Conservation (phyloP, 768 basidiomycete species). For the Kondoa malvinella region DNA sequence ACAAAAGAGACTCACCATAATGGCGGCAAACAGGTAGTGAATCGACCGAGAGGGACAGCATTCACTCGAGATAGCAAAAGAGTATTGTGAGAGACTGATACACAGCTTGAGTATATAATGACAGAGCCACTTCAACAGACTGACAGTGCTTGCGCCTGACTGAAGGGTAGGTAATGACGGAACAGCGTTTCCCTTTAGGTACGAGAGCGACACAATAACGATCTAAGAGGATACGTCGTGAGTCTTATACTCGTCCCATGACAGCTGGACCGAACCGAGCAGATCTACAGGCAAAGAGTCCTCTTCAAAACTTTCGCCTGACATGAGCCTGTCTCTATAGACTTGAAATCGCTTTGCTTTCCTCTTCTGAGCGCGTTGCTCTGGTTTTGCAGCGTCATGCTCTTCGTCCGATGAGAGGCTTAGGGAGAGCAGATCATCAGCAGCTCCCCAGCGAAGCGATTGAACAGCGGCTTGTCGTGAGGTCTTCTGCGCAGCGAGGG, state of each 20-base stretch:
- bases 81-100: constrained; percentile 6
- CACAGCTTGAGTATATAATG: neutral
- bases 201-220: constrained; percentile 8
- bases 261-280: too few relatives aligned
- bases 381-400: neutral
- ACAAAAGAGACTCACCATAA: constrained; percentile 6
- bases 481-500: neutral
- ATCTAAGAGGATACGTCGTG: too few relatives aligned
- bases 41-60: constrained; percentile 7
- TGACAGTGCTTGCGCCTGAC: constrained; percentile 2
- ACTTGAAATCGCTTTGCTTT: constrained; percentile 5
- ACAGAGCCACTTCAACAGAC: neutral
- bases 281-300: constrained; percentile 11
- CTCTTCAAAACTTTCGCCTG: constrained; percentile 12
- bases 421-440: neutral
- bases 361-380: neutral
- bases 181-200: constrained; percentile 14
- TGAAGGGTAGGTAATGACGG: constrained; percentile 8
- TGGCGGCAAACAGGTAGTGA: constrained; percentile 3
- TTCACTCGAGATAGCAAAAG: constrained; percentile 12
- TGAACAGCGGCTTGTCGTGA: neutral
- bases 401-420: neutral
- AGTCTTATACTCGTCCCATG: too few relatives aligned
- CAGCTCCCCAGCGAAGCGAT: neutral
- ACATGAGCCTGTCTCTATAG: constrained; percentile 14